Percentiles rank a stretch among this genome's conserved stretches.
These are phyloP conservation scores for Bimuria novae-zelandiae DNA, from an alignment of 2,329 filamentous ascomycete genomes.

Conservation along the genomic window DNA sequence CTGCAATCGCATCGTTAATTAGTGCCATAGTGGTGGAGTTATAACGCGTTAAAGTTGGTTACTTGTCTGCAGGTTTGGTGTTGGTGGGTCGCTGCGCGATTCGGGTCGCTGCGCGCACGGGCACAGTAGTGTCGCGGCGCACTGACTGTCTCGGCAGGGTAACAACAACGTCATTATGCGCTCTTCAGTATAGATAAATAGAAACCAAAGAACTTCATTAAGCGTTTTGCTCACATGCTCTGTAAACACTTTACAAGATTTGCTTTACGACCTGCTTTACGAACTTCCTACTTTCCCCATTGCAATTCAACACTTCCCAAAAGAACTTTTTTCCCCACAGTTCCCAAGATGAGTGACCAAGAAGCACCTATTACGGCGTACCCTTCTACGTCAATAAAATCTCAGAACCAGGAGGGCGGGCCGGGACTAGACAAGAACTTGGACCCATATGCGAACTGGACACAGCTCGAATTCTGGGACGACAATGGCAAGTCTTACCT, in stretches of 20 bases:
- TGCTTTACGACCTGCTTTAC: neutral
- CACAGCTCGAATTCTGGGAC: slow-evolving; percentile 27
- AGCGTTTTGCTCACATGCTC: neutral
- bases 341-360: slow-evolving; percentile 19
- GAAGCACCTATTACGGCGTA: slow-evolving; percentile 18
- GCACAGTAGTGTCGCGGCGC: no score
- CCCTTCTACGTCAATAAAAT: slow-evolving; percentile 21
- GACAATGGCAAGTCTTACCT: slow-evolving; percentile 26
- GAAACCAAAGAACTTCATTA: neutral
- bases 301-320: neutral
- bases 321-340: slow-evolving; percentile 1
- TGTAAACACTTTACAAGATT: neutral
- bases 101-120: no score
- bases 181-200: neutral
- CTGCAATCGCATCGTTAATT: no score
- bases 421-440: slow-evolving; percentile 22
- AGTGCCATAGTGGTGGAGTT: no score
- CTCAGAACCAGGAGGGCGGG: slow-evolving; percentile 23
- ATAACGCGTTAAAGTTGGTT: no score
- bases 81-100: no score
- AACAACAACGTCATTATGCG: neutral
- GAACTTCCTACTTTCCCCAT: neutral
- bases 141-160: no score
- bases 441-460: slow-evolving; percentile 24
- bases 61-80: no score